Percentiles rank a stretch among this genome's conserved stretches.
phyloP scores from a whole-genome alignment of 768 basidiomycete genomes.

The Leucocoprinus sp. region DNA sequence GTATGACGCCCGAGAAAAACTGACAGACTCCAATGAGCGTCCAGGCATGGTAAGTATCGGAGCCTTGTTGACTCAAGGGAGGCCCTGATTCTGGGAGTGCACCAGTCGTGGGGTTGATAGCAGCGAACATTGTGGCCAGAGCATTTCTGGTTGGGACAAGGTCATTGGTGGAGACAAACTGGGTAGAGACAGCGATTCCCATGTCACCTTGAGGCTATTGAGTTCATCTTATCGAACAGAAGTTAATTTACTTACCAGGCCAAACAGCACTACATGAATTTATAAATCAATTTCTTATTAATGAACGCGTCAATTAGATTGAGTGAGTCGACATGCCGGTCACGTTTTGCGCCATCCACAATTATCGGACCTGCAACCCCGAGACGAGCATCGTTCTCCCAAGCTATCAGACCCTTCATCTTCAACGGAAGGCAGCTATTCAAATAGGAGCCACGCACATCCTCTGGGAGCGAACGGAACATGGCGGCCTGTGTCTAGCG shows the following conservation, averaged over 20 bases:
- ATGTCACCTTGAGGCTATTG: constrained; percentile 37
- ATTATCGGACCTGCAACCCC: constrained; percentile 54
- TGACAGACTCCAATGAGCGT: constrained; percentile 48
- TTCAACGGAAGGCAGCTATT: not conserved
- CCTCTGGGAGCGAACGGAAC: constrained; percentile 40
- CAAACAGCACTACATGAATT: constrained; percentile 37
- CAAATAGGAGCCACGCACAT: constrained; percentile 18
- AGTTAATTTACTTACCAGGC: constrained; percentile 29
- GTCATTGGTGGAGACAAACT: constrained; percentile 56
- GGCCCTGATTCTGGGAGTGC: constrained; percentile 48
- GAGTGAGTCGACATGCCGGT: constrained; percentile 27
- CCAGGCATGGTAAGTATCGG: constrained; percentile 53
- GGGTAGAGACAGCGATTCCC: constrained; percentile 54
- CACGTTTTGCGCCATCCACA: constrained; percentile 53
- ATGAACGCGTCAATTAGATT: too few species aligned
- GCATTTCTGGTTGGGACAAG: constrained; percentile 48
- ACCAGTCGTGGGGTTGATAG: constrained; percentile 42
- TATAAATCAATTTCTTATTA: not conserved
- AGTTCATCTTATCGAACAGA: not conserved
- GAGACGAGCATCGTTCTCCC: constrained; percentile 47
- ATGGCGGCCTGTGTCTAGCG: constrained; percentile 40
- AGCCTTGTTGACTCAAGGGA: constrained; percentile 36
- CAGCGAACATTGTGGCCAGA: constrained; percentile 48
- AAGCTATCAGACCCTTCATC: constrained; percentile 23
- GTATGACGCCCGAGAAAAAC: constrained; percentile 9